phyloP scores from a whole-genome alignment of 2,329 filamentous ascomycete species.

The Fusarium haematococcum region DNA sequence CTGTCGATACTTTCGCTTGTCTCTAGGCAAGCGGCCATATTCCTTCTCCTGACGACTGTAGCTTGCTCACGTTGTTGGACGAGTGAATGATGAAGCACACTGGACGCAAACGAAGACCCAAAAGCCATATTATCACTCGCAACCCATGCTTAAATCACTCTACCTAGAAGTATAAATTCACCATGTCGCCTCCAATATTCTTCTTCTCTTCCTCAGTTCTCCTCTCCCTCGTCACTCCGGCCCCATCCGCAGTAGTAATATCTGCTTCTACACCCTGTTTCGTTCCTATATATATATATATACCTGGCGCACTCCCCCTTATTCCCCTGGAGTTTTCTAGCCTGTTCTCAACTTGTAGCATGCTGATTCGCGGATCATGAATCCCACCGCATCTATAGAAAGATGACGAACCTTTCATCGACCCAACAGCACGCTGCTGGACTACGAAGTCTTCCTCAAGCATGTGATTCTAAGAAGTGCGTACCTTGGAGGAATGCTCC shows the following conservation, averaged over 20 bases:
- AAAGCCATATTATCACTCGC: not conserved
- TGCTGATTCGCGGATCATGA: not conserved
- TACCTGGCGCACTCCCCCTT: not conserved
- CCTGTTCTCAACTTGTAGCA: not conserved
- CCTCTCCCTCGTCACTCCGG: not conserved
- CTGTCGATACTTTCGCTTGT: too few species aligned
- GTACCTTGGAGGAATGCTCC: not conserved
- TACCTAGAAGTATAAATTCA: not conserved
- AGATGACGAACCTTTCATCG: not conserved
- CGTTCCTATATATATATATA: not conserved
- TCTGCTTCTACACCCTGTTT: not conserved
- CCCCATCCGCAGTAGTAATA: not conserved
- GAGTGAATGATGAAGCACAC: not conserved
- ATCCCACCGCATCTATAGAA: not conserved
- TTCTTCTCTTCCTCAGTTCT: not conserved
- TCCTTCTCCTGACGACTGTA: not conserved
- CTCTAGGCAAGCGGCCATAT: not conserved
- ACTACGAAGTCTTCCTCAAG: not conserved
- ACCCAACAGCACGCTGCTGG: not conserved
- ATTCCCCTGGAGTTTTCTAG: not conserved
- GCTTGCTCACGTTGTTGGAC: not conserved
- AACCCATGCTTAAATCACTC: not conserved
- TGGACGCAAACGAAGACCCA: not conserved
- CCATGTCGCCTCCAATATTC: not conserved
- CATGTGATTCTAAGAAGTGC: not conserved